Evolutionary conservation across 2,329 filamentous ascomycete genomes (phyloP), one percentile per base, ranked within the genome.

Genomic region (Phyllosticta ampelicida): DNA sequence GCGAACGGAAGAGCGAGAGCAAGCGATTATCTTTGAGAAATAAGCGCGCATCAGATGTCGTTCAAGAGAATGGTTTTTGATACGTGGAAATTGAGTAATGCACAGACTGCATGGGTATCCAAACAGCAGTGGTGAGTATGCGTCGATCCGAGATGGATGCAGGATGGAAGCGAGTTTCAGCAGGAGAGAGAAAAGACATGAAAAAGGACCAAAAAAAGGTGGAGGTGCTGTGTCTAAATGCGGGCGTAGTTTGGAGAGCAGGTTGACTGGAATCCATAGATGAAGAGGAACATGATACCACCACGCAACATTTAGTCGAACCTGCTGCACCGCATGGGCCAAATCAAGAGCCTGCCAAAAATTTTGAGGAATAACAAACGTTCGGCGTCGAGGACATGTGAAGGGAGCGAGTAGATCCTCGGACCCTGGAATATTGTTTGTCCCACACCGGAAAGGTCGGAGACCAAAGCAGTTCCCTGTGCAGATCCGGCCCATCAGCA

Each of bases 11-110:
- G 65, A 51, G 65, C 65, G 13, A 62, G 60, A 54, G 65, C 65
- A 29, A 65, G 65, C 23, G 65, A 67, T 61, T 67, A 66, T 56
- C 61, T 66, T 60, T 67, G 55, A 53, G 28, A 29, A 21, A 20
- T 49, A 53, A 48, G 21, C 29, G 30, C 36, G n/a, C 36, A 36
- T 30, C 13, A 11, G 20, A 30, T 20, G 55, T 18, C n/a, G 48
- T 56, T 23, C 4, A 53, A 29, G 51, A 51, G 19, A 20, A 19
- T 20, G 49, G 55, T 44, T 18, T 48, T 16, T 16, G 13, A 44
- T n/a, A 44, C 36, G 36, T 44, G 36, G 13, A 44, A 6, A n/a
- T 44, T n/a, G 36, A 44, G 36, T n/a, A 18, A 16, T n/a, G 36
- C 36, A 44, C 36, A 44, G 36, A n/a, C n/a, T 44, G 36, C 36